Conservation (phyloP, 495 filamentous ascomycete genomes). For the Aspergillus funiculosus region DNA sequence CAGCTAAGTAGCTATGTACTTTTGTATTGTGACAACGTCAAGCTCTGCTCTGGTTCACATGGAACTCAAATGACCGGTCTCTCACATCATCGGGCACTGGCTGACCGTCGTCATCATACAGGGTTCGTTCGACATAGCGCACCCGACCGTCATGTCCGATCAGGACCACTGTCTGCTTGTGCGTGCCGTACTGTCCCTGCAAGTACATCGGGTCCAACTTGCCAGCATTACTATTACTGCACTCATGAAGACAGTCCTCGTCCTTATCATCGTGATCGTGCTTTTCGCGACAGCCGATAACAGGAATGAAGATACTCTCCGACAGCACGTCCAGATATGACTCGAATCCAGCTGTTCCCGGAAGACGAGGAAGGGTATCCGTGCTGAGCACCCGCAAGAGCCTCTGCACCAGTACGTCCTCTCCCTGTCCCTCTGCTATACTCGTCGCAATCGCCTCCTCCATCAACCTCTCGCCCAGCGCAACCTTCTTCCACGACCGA, state of each 20-base stretch:
- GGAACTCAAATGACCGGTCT: slow-evolving; percentile 57
- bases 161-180: slow-evolving; percentile 73
- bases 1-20: not conserved
- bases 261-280: slow-evolving; percentile 17
- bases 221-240: slow-evolving; percentile 43
- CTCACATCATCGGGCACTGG: slow-evolving; percentile 24
- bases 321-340: slow-evolving; percentile 58
- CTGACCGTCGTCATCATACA: slow-evolving; percentile 49
- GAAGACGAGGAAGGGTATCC: slow-evolving; percentile 57
- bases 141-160: slow-evolving; percentile 66
- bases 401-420: slow-evolving; percentile 52
- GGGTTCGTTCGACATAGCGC: slow-evolving; percentile 64
- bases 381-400: slow-evolving; percentile 58
- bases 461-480: slow-evolving; percentile 33
- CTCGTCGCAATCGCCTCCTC: slow-evolving; percentile 29
- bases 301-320: slow-evolving; percentile 70
- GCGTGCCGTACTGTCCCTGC: slow-evolving; percentile 63
- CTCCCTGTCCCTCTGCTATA: slow-evolving; percentile 37
- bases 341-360: slow-evolving; percentile 48
- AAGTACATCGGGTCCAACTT: slow-evolving; percentile 24
- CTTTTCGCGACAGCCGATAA: slow-evolving; percentile 39
- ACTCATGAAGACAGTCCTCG: too few relatives aligned
- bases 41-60: slow-evolving; percentile 47
- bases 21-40: too few relatives aligned
- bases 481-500: slow-evolving; percentile 66